Evolutionary conservation across 176 grass and related monocot genomes (phyloP).

Genomic region (Aegilops sharonensis): DNA sequence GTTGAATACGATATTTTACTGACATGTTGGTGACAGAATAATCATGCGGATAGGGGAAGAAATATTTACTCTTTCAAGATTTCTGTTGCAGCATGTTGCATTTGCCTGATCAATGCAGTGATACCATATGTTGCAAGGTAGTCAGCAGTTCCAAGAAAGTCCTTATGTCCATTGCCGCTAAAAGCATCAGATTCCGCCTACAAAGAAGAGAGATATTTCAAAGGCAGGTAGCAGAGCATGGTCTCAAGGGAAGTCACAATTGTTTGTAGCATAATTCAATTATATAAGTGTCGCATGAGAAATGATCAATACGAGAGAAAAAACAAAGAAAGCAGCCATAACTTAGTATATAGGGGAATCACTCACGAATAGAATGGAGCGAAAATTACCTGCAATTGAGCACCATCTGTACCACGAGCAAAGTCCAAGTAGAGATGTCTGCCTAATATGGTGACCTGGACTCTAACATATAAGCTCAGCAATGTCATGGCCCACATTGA

Average conservation of each 20-base stretch:
- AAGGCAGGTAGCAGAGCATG: slow-evolving; percentile 24
- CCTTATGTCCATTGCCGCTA: slow-evolving; percentile 56
- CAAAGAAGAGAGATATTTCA: slow-evolving; percentile 29
- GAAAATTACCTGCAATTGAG: slow-evolving; percentile 42
- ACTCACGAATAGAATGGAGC: neutral
- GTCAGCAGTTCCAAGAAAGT: slow-evolving; percentile 86
- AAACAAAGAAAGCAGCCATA: neutral
- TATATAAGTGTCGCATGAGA: neutral
- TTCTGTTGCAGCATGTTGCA: slow-evolving; percentile 66
- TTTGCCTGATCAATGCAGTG: slow-evolving; percentile 60
- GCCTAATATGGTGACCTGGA: slow-evolving; percentile 96
- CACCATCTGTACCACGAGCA: slow-evolving; percentile 57
- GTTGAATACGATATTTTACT: neutral
- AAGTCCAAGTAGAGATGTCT: slow-evolving; percentile 94
- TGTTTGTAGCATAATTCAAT: neutral
- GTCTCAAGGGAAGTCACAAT: neutral
- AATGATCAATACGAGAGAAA: neutral
- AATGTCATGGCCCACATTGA: slow-evolving; percentile 86
- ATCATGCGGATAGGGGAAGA: slow-evolving; percentile 13
- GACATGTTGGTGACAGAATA: neutral
- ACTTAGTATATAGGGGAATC: neutral
- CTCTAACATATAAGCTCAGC: slow-evolving; percentile 93
- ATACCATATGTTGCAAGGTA: slow-evolving; percentile 77
- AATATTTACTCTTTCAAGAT: slow-evolving; percentile 86
- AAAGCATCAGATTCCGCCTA: slow-evolving; percentile 68